Conservation (phyloP, 208 protist genomes). For the Entamoeba moshkovskii region DNA sequence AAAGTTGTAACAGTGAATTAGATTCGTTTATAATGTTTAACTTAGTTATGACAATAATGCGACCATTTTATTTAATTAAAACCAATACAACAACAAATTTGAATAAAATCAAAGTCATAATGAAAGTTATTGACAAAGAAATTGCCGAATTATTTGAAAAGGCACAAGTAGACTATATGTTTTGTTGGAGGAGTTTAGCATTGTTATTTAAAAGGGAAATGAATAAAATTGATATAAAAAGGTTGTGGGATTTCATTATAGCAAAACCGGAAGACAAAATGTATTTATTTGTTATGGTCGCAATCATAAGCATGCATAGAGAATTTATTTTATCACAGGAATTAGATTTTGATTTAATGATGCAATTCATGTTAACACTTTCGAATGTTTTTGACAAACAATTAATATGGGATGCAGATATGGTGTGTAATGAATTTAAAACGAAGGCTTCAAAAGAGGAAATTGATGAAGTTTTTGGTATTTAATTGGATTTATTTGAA, state of each 20-base stretch:
- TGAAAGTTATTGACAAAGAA: background rate
- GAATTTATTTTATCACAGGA: background rate
- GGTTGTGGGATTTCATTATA: background rate
- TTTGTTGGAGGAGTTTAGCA: background rate
- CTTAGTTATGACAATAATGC: background rate
- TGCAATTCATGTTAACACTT: background rate
- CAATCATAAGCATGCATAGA: background rate
- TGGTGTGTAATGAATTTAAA: background rate
- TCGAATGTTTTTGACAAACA: background rate
- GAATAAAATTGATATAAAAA: background rate
- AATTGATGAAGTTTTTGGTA: no score
- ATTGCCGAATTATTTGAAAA: background rate
- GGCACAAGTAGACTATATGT: background rate
- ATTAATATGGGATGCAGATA: background rate
- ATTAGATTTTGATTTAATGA: background rate
- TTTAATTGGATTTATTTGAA: no score
- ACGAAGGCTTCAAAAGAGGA: background rate
- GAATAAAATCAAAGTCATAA: background rate
- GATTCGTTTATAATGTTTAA: background rate
- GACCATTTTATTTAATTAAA: background rate
- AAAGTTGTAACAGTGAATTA: background rate
- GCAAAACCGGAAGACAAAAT: background rate
- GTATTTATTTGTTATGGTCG: background rate
- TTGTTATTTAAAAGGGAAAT: background rate
- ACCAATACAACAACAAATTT: background rate